Base-by-base conservation (phyloP, 2,329 filamentous ascomycete species). In the Escovopsis sp. region DNA sequence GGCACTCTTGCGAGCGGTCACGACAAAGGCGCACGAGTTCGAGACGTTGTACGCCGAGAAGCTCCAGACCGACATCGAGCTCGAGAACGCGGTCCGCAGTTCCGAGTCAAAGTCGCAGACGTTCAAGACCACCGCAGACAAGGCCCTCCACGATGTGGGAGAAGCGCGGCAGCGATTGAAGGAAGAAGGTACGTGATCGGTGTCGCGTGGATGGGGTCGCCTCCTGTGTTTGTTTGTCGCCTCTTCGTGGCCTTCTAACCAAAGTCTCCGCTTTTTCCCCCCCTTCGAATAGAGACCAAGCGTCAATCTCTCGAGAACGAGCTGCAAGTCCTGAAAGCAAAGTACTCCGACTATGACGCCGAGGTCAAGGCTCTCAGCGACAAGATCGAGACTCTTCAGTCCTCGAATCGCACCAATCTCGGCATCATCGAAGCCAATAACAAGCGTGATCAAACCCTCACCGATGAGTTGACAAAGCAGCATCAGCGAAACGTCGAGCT, bases 401-500 rank as follows among this genome's bases (percentile, higher is more conserved):
- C 85, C 0, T 91, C 89, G 6, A 96, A 94, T 57, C 82, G 91
- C 47, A 89, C 95, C 49, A 89, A 87, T 12, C 66, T 96, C 4
- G 80, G 84, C 36, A 77, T 95, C 32, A 80, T 96, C 47, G 89
- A 96, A 56, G 82, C 85, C 15, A 95, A 95, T 63, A 85, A 84
- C 43, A 77, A 78, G 9, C 84, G 87, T 33, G 86, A 95, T 57
- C 85, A 94, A 51, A 80, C 80, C 46, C 72, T 98, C 3, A 80
- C 85, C 4, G 80, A 87, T 45, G 91, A 98, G 54, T 73, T 98
- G 18, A 81, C 87, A 35, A 76, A 82, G 41, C 86, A 94, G 54
- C 89, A 96, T 56, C 80, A 89, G 55, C 94, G 93, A 59, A 85
- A 84, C 36, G 69, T 94, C 41, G 80, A 86, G 49, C 72, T 95